Percentiles rank a stretch among this genome's conserved stretches.
phyloP scores from a whole-genome alignment of 1,284 basidiomycete genomes.

The Phylloboletellus chloephorus region DNA sequence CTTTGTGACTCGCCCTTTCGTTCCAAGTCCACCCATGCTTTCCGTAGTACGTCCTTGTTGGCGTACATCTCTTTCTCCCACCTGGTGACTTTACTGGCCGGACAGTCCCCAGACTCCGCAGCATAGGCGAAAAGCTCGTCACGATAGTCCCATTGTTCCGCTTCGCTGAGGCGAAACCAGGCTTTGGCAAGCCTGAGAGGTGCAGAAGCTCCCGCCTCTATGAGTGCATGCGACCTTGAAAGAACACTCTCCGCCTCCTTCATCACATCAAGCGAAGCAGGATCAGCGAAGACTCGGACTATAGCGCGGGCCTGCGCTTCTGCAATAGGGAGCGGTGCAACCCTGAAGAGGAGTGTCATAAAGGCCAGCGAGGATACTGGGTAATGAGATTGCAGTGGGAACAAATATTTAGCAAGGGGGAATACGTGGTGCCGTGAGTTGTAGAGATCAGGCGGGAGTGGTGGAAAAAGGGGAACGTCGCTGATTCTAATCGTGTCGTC shows the following conservation, averaged over 20 bases:
- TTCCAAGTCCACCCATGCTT: constrained; percentile 57
- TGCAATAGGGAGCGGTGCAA: constrained; percentile 59
- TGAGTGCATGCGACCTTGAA: constrained; percentile 43
- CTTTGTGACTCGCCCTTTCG: constrained; percentile 47
- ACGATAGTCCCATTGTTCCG: constrained; percentile 65
- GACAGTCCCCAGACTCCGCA: constrained; percentile 29
- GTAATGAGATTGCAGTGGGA: constrained; percentile 44
- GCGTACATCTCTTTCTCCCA: constrained; percentile 59
- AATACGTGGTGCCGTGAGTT: constrained; percentile 63
- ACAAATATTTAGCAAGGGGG: constrained; percentile 52
- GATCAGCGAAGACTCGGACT: constrained; percentile 47
- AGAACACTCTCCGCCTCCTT: constrained; percentile 45
- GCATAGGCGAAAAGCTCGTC: constrained; percentile 52
- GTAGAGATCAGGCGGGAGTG: constrained; percentile 48
- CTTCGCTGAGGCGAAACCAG: constrained; percentile 49
- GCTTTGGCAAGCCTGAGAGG: constrained; percentile 40
- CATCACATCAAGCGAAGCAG: constrained; percentile 42
- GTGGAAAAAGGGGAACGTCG: constrained; percentile 38
- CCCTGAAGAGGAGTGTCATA: constrained; percentile 50
- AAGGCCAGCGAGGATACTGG: constrained; percentile 57
- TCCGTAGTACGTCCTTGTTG: constrained; percentile 45
- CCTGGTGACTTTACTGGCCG: constrained; percentile 36
- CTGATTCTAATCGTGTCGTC: constrained; percentile 28
- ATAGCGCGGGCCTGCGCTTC: constrained; percentile 64
- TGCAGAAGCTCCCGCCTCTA: constrained; percentile 28